phyloP scores from a whole-genome alignment of 2,329 filamentous ascomycete genomes.

The Colletotrichum tropicicola region DNA sequence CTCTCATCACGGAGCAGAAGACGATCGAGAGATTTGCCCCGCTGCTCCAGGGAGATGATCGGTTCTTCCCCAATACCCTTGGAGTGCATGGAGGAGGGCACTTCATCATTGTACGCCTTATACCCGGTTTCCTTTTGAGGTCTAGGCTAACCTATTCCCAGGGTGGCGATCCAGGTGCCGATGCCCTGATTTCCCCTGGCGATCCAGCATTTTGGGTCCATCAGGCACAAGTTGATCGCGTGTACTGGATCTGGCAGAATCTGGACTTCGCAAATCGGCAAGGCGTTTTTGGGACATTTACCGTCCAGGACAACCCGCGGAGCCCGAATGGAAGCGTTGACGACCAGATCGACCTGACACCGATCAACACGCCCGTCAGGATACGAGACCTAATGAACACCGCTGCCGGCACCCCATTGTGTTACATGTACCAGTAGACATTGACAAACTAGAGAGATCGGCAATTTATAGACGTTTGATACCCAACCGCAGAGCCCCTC shows the following conservation, averaged over 20 bases:
- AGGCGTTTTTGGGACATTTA: slow-evolving; percentile 51
- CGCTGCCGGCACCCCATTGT: slow-evolving; percentile 49
- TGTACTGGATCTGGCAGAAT: slow-evolving; percentile 60
- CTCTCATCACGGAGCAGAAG: slow-evolving; percentile 40
- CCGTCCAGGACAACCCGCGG: slow-evolving; percentile 48
- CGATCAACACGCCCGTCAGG: slow-evolving; percentile 43
- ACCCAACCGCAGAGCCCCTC: too few species aligned
- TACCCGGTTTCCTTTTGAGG: too few species aligned
- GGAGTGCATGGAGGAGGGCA: slow-evolving; percentile 52
- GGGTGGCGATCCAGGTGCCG: slow-evolving; percentile 56
- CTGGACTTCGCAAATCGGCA: slow-evolving; percentile 48
- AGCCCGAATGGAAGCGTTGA: slow-evolving; percentile 52
- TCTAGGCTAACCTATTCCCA: neutral
- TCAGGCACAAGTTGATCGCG: slow-evolving; percentile 55
- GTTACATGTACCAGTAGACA: slow-evolving; percentile 50
- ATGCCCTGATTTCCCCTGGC: slow-evolving; percentile 52
- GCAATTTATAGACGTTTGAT: neutral
- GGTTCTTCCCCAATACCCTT: slow-evolving; percentile 36
- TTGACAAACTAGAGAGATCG: neutral
- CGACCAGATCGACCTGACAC: slow-evolving; percentile 44
- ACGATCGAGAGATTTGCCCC: slow-evolving; percentile 42
- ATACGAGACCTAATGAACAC: slow-evolving; percentile 50
- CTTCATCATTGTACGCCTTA: slow-evolving; percentile 40
- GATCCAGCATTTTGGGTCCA: slow-evolving; percentile 58
- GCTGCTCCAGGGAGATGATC: slow-evolving; percentile 45